These are phyloP conservation scores for Typha latifolia DNA, from an alignment of 176 grass and related monocot species.

Conservation along the genomic window DNA sequence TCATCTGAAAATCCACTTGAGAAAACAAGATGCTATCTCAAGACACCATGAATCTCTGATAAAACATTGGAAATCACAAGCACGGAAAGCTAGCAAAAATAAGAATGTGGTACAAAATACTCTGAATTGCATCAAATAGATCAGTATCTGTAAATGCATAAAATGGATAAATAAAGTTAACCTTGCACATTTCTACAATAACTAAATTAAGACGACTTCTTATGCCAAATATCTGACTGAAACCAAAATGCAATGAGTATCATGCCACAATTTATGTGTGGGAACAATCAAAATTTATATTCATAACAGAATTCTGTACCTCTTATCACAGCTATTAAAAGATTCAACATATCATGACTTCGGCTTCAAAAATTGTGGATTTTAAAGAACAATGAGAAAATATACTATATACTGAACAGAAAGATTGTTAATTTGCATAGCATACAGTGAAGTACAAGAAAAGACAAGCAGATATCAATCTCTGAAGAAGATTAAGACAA, in stretches of 20 bases:
- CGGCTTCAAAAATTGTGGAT: too few relatives aligned
- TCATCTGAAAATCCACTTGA: background rate
- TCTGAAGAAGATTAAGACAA: too few relatives aligned
- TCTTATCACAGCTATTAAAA: too few relatives aligned
- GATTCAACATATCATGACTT: too few relatives aligned
- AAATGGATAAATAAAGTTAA: background rate
- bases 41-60: background rate
- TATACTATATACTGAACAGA: too few relatives aligned
- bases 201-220: too few relatives aligned
- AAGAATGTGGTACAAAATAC: background rate
- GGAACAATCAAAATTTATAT: background rate
- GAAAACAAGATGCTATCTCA: background rate
- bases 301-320: background rate
- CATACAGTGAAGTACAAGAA: too few relatives aligned
- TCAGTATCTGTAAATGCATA: background rate
- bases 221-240: background rate
- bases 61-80: background rate
- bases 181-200: too few relatives aligned
- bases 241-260: background rate
- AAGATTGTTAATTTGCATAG: too few relatives aligned
- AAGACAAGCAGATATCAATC: too few relatives aligned
- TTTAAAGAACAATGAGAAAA: too few relatives aligned
- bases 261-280: background rate
- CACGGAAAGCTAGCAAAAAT: background rate
- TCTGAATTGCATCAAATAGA: background rate